Conservation (phyloP, 495 filamentous ascomycete genomes). For the Penicillium paxilli region DNA sequence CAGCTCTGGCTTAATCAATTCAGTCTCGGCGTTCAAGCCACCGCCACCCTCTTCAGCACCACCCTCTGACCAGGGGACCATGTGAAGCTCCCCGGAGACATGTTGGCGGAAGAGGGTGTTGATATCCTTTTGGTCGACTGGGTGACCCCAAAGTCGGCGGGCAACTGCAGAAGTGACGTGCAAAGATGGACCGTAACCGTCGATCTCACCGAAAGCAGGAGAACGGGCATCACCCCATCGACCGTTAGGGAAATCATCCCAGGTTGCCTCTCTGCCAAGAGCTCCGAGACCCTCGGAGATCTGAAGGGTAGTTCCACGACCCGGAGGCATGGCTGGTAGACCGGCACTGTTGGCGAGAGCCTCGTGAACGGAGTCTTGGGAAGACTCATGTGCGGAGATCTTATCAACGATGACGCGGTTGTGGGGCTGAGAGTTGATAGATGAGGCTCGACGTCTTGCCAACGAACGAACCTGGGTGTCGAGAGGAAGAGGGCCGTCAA, state of each 20-base stretch:
- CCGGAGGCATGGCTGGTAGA: constrained; percentile 41
- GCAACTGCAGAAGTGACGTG: constrained; percentile 80
- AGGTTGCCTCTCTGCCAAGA: constrained; percentile 93
- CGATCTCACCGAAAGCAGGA: constrained; percentile 91
- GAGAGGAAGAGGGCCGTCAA: constrained; percentile 41
- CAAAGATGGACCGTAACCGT: constrained; percentile 88
- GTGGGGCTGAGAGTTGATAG: constrained; percentile 60
- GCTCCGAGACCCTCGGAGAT: constrained; percentile 90
- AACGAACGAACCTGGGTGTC: constrained; percentile 30
- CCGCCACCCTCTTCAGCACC: constrained; percentile 54
- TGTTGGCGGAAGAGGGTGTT: constrained; percentile 76
- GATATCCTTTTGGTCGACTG: constrained; percentile 66
- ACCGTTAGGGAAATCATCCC: constrained; percentile 98
- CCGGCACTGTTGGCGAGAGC: constrained; percentile 51
- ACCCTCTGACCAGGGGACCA: constrained; percentile 92
- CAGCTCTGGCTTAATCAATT: constrained; percentile 71
- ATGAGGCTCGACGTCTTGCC: constrained; percentile 48
- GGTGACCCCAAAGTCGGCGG: constrained; percentile 79
- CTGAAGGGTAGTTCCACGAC: constrained; percentile 77
- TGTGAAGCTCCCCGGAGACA: constrained; percentile 68
- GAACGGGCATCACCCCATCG: constrained; percentile 91
- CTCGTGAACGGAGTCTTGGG: constrained; percentile 51
- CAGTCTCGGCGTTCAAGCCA: constrained; percentile 72
- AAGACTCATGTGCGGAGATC: constrained; percentile 34
- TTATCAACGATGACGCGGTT: constrained; percentile 81